Evolutionary conservation across 164 flowering plant genomes (phyloP).

Genomic region (Macadamia tetraphylla): DNA sequence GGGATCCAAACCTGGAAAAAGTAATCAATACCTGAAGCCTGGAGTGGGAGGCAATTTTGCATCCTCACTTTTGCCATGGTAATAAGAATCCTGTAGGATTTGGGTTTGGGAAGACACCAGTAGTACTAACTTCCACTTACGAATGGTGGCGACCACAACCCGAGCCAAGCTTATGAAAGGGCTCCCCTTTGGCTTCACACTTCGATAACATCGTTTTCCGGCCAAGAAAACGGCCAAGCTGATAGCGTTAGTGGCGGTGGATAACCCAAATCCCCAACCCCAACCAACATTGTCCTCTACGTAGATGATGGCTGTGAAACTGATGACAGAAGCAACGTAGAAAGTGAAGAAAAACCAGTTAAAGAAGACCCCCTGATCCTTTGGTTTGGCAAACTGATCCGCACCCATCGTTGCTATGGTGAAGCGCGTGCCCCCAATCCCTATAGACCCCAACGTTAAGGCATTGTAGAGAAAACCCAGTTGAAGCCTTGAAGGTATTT

Average conservation of each 20-base stretch:
- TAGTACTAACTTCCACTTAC: slow-evolving; percentile 22
- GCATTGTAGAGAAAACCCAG: slow-evolving; percentile 21
- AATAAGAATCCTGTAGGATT: slow-evolving; percentile 13
- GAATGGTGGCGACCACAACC: slow-evolving; percentile 31
- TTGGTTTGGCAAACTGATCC: slow-evolving; percentile 28
- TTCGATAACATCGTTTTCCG: slow-evolving; percentile 23
- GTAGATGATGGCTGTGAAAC: slow-evolving; percentile 33
- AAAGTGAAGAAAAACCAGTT: slow-evolving; percentile 42
- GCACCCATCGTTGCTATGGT: slow-evolving; percentile 43
- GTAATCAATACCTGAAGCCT: neutral
- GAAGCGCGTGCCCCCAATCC: slow-evolving; percentile 38
- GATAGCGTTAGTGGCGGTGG: slow-evolving; percentile 14
- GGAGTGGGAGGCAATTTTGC: neutral
- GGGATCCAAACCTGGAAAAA: too few relatives aligned
- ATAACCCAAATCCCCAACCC: slow-evolving; percentile 37
- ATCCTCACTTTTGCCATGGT: slow-evolving; percentile 5
- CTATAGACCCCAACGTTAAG: slow-evolving; percentile 23
- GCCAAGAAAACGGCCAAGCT: slow-evolving; percentile 26
- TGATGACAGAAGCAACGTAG: slow-evolving; percentile 11
- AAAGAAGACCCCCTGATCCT: slow-evolving; percentile 37
- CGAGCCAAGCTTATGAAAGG: slow-evolving; percentile 35
- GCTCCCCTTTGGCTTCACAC: slow-evolving; percentile 33
- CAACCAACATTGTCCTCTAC: slow-evolving; percentile 47
- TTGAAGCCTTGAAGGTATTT: slow-evolving; percentile 20
- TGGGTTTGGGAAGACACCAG: neutral